Evolutionary conservation across 1,139 yeast genomes (phyloP).

Genomic region (Citeromyces siamensis): DNA sequence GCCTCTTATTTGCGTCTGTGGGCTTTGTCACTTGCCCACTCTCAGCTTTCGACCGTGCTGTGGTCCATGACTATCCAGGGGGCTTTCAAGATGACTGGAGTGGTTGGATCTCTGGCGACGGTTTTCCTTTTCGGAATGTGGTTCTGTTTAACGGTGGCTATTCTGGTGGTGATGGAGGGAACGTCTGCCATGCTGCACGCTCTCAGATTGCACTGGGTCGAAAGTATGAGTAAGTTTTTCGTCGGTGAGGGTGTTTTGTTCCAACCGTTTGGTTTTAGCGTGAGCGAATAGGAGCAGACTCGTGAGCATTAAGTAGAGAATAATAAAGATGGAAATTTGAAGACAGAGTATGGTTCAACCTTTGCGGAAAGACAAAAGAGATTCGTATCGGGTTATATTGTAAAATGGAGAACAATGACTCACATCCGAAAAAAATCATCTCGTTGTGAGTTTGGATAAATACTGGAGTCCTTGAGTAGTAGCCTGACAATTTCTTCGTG

Average conservation of each 20-base stretch:
- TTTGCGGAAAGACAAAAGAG: no score
- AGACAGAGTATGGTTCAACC: no score
- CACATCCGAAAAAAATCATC: no score
- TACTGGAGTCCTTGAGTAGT: no score
- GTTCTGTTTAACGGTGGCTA: conserved; percentile 62
- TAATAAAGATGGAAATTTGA: no score
- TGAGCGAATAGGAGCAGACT: conserved; percentile 1
- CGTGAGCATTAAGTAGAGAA: no score
- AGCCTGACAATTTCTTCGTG: no score
- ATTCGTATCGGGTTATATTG: no score
- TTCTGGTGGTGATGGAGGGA: conserved; percentile 75
- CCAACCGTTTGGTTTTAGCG: conserved; percentile 59
- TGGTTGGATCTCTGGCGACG: conserved; percentile 33
- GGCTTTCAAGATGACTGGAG: conserved; percentile 35
- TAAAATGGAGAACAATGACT: no score
- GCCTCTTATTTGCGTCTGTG: conserved; percentile 70
- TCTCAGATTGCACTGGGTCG: conserved; percentile 80
- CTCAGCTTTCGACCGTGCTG: conserved; percentile 61
- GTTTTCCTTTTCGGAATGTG: conserved; percentile 67
- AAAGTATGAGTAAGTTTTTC: conserved; percentile 74
- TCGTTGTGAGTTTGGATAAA: no score
- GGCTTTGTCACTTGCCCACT: conserved; percentile 74
- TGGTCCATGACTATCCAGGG: conserved; percentile 71
- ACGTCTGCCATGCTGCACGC: conserved; percentile 83
- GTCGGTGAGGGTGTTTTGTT: conserved; percentile 73